Percentiles rank a stretch among this genome's conserved stretches.
Evolutionary conservation across 768 basidiomycete genomes (phyloP).

Genomic region (Hypholoma sublateritium): DNA sequence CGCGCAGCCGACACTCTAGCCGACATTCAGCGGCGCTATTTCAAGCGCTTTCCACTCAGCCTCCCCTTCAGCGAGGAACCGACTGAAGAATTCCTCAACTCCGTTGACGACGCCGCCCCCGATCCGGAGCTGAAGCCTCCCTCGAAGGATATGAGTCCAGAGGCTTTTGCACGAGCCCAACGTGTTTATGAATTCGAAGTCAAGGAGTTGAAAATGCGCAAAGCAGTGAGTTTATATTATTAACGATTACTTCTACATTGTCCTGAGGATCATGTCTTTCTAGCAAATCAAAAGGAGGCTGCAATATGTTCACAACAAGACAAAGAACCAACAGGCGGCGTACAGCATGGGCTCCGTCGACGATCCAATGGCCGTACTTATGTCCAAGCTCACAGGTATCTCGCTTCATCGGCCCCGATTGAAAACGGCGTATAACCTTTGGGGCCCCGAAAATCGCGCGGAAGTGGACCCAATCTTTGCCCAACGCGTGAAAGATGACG

Average conservation of each 20-base stretch:
- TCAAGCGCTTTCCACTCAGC: constrained; percentile 2
- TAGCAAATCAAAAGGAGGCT: background rate
- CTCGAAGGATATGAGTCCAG: background rate
- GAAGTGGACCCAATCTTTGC: too few species aligned
- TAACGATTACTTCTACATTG: background rate
- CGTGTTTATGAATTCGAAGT: background rate
- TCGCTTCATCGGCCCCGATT: too few species aligned
- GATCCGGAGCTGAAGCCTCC: background rate
- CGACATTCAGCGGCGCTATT: constrained; percentile 1
- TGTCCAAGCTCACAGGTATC: background rate
- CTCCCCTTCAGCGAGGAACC: background rate
- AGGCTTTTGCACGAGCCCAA: background rate
- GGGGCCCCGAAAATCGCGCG: too few species aligned
- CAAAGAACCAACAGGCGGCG: background rate
- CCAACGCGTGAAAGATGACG: too few species aligned
- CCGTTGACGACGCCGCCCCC: background rate
- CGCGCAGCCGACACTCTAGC: background rate
- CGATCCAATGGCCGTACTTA: too few species aligned
- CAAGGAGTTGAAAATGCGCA: background rate
- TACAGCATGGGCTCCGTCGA: background rate
- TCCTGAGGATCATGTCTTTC: background rate
- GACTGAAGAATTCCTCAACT: background rate
- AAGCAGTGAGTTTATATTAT: background rate
- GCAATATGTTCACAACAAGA: background rate
- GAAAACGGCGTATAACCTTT: too few species aligned